Percentiles rank a stretch among this genome's conserved stretches.
Conservation (phyloP, 2,329 filamentous ascomycete genomes). For the Fusarium nygamai region DNA sequence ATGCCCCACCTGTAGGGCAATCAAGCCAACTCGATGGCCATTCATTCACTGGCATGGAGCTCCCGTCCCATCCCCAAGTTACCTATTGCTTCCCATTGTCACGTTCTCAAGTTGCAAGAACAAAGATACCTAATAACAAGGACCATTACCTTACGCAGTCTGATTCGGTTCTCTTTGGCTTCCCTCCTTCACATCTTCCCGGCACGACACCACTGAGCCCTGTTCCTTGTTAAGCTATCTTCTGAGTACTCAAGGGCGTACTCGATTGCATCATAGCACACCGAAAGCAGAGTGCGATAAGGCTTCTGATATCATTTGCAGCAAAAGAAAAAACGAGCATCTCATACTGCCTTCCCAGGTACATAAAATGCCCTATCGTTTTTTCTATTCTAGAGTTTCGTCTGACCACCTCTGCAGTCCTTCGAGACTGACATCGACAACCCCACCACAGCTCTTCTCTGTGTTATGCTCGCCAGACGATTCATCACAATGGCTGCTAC, state of each 20-base stretch:
- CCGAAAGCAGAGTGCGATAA: neutral
- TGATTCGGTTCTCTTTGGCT: neutral
- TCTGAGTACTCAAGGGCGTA: neutral
- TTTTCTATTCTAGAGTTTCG: neutral
- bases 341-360: neutral
- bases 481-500: slow-evolving; percentile 42
- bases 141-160: neutral
- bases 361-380: neutral
- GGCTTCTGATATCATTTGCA: neutral
- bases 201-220: neutral
- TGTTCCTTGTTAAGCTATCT: neutral
- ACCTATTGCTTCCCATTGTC: slow-evolving; percentile 1
- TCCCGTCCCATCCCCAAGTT: neutral
- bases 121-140: slow-evolving; percentile 3
- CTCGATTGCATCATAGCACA: neutral
- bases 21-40: neutral
- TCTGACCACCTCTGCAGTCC: neutral
- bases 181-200: neutral
- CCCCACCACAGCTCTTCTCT: neutral
- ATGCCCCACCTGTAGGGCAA: neutral
- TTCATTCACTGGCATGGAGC: neutral
- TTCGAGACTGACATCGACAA: neutral
- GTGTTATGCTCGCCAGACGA: slow-evolving; percentile 36
- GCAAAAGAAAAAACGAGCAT: neutral
- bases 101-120: neutral